Evolutionary conservation across 805 yeast genomes (phyloP).

Genomic region (Candida namnaoensis): DNA sequence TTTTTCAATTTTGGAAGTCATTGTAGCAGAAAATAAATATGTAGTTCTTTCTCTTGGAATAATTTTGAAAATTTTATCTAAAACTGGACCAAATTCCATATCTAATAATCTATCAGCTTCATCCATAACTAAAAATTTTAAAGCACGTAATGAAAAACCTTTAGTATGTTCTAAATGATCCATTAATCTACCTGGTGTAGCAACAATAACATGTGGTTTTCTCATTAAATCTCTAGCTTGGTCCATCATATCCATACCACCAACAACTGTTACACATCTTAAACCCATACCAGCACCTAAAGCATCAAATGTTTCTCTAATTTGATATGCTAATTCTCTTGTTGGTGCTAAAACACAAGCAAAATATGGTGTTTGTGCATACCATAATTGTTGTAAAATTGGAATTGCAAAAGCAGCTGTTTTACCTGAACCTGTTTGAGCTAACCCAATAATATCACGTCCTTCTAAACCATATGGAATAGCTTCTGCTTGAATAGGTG

Average conservation of each 20-base stretch:
- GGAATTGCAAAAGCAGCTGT: constrained; percentile 99
- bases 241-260: constrained; percentile 98
- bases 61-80: constrained; percentile 75
- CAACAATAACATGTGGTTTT: constrained; percentile 90
- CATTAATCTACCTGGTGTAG: constrained; percentile 91
- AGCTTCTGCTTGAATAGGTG: constrained; percentile 89
- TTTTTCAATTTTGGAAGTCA: constrained; percentile 92
- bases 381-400: constrained; percentile 83
- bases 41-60: constrained; percentile 83
- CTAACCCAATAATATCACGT: constrained; percentile 89
- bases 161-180: constrained; percentile 91
- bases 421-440: constrained; percentile 97
- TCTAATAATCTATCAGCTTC: constrained; percentile 95
- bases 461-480: constrained; percentile 89
- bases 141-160: constrained; percentile 73
- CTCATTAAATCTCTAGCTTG: constrained; percentile 91
- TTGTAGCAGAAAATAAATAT: constrained; percentile 90
- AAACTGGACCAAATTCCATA: constrained; percentile 93
- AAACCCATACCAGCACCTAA: constrained; percentile 88
- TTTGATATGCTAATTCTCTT: constrained; percentile 79
- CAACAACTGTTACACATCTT: constrained; percentile 83
- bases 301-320: constrained; percentile 92
- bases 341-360: constrained; percentile 87
- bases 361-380: constrained; percentile 79
- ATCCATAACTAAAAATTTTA: constrained; percentile 85